Evolutionary conservation across 306 rosid genomes (phyloP).

Genomic region (Morella rubra): DNA sequence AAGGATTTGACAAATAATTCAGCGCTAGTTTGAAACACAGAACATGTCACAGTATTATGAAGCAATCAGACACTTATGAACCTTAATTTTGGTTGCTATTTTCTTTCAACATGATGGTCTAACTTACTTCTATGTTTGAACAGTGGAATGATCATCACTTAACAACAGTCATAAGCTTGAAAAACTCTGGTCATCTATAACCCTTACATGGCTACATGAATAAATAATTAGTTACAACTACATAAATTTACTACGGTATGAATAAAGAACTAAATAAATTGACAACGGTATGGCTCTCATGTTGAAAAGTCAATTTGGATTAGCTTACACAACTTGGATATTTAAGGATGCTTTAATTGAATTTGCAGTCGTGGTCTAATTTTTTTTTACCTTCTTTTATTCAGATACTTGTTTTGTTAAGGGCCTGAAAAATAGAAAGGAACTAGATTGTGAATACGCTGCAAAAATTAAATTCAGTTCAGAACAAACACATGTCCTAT

Average conservation of each 20-base stretch:
- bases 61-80: background rate
- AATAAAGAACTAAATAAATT: background rate
- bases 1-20: background rate
- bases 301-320: background rate
- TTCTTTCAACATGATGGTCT: background rate
- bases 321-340: background rate
- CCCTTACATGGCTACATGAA: background rate
- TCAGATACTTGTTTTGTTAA: background rate
- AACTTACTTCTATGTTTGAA: background rate
- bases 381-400: background rate
- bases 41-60: background rate
- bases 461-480: too few relatives aligned
- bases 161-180: background rate
- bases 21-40: background rate
- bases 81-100: background rate
- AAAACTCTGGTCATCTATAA: background rate
- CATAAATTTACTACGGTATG: background rate
- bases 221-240: background rate
- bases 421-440: background rate
- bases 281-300: background rate
- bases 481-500: background rate
- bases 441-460: background rate
- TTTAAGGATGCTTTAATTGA: background rate
- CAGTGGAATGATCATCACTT: background rate
- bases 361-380: background rate